Percentiles rank a stretch among this genome's conserved stretches.
phyloP scores from a whole-genome alignment of 2,329 filamentous ascomycete genomes.

The Diatrype stigma region DNA sequence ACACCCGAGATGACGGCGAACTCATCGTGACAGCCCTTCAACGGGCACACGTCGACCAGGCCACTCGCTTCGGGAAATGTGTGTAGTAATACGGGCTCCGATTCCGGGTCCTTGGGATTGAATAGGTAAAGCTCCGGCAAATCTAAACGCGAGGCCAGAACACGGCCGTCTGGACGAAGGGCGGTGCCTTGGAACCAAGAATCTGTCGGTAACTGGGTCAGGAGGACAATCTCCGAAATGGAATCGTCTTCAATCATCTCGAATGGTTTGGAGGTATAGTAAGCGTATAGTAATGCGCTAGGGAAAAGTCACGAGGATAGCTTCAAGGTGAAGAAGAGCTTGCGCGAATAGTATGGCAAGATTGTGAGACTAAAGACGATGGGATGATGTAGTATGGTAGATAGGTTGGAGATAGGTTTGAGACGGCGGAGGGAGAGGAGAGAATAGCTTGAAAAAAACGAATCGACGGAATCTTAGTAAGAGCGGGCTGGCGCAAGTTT shows the following conservation, averaged over 20 bases:
- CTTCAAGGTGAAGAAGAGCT: neutral
- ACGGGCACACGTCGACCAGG: constrained; percentile 20
- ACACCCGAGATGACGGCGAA: constrained; percentile 23
- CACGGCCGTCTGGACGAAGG: constrained; percentile 25
- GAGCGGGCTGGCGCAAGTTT: neutral
- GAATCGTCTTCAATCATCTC: constrained; percentile 20
- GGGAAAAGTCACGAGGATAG: neutral
- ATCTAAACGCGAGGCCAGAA: constrained; percentile 25
- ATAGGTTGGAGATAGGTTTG: neutral
- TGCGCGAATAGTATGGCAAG: neutral
- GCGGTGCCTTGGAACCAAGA: constrained; percentile 28
- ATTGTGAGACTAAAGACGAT: neutral
- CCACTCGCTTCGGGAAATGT: constrained; percentile 23
- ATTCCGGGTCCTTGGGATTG: constrained; percentile 20
- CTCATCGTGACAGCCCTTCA: constrained; percentile 22
- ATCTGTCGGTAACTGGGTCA: constrained; percentile 27
- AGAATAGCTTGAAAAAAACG: neutral
- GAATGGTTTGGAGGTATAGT: neutral
- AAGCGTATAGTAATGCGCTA: neutral
- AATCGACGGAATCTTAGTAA: neutral
- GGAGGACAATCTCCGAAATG: constrained; percentile 21
- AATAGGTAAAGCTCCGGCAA: constrained; percentile 27
- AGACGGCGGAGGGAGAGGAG: too few relatives aligned
- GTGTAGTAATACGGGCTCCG: constrained; percentile 20
- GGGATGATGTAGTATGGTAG: neutral